phyloP scores from a whole-genome alignment of 306 rosid species.

The Malus orientalis region DNA sequence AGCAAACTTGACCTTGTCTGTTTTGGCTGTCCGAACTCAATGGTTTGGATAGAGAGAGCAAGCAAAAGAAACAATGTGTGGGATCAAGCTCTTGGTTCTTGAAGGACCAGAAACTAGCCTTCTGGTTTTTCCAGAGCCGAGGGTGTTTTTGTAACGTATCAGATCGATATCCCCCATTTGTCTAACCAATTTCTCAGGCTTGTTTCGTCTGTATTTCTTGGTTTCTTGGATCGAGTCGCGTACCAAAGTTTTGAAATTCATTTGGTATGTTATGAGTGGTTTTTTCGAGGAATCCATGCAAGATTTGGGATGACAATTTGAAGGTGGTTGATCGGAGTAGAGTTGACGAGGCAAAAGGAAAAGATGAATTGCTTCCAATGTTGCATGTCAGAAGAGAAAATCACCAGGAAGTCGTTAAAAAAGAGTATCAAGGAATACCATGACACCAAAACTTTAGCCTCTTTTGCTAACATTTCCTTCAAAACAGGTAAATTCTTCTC shows the following conservation, averaged over 20 bases:
- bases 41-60: conserved; percentile 22
- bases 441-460: conserved; percentile 46
- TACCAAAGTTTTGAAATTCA: neutral
- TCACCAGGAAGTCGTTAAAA: conserved; percentile 34
- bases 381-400: conserved; percentile 44
- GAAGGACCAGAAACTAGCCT: conserved; percentile 25
- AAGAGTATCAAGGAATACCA: conserved; percentile 49
- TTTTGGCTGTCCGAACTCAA: conserved; percentile 29
- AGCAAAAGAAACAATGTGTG: conserved; percentile 24
- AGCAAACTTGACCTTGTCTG: conserved; percentile 45
- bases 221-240: neutral
- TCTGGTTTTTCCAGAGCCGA: conserved; percentile 37
- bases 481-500: conserved; percentile 46
- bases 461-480: conserved; percentile 54
- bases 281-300: conserved; percentile 18
- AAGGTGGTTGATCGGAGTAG: conserved; percentile 20
- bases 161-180: neutral
- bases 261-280: neutral
- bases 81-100: neutral
- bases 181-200: neutral
- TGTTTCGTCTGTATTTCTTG: neutral
- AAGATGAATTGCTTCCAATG: conserved; percentile 76
- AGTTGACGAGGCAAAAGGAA: neutral
- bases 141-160: neutral
- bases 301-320: conserved; percentile 13